Conservation (phyloP, 1,284 basidiomycete genomes). For the Fomitiporia mediterranea region DNA sequence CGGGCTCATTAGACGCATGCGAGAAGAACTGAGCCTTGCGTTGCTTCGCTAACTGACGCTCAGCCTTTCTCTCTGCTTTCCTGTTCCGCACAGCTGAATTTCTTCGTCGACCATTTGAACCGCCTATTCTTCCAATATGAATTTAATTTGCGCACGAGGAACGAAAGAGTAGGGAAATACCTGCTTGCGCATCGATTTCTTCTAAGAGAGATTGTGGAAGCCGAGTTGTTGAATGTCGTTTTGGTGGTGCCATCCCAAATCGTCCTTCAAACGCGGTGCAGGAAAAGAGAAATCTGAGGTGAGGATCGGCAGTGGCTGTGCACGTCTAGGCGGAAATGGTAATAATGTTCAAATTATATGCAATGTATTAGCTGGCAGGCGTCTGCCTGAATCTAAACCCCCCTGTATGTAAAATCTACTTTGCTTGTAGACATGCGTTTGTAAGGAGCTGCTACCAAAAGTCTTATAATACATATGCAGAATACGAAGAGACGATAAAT, state of each 20-base stretch:
- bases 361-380: no score
- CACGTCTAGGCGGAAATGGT: no score
- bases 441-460: no score
- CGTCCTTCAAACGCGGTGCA: neutral
- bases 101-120: neutral
- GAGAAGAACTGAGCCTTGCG: slow-evolving; percentile 14
- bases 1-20: no score
- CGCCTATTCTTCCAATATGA: neutral
- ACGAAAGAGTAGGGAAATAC: neutral
- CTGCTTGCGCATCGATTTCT: slow-evolving; percentile 11
- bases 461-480: no score
- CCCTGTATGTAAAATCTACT: no score
- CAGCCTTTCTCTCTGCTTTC: slow-evolving; percentile 16
- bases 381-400: no score
- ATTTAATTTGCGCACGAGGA: neutral
- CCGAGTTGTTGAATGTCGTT: slow-evolving; percentile 1
- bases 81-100: neutral
- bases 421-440: no score
- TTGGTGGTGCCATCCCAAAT: neutral
- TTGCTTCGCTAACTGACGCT: slow-evolving; percentile 13
- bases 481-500: no score
- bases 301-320: neutral
- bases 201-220: slow-evolving; percentile 13
- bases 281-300: neutral
- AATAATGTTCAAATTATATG: no score